Evolutionary conservation across 192 early-diverging fungal genomes (phyloP).

Genomic region (Bifiguratus adelaidae): DNA sequence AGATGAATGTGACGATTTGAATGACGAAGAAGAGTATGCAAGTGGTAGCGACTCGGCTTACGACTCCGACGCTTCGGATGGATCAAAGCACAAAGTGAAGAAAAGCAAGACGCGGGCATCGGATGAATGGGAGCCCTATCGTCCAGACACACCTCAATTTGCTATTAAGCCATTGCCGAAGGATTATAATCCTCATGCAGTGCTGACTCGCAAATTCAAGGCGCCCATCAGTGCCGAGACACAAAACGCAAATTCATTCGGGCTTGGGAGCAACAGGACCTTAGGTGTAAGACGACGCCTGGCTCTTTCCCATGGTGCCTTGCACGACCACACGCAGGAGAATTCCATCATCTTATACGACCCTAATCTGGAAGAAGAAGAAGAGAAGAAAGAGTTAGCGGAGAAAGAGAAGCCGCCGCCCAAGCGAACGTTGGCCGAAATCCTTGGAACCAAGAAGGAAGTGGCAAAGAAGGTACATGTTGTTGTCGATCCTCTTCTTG

Average conservation of each 20-base stretch:
- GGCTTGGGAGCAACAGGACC: constrained; percentile 5
- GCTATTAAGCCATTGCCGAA: constrained; percentile 9
- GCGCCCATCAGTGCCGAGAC: constrained; percentile 1
- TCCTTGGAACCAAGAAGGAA: constrained; percentile 31
- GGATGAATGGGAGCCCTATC: no score
- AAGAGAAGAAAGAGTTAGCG: constrained; percentile 35
- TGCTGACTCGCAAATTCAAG: constrained; percentile 4
- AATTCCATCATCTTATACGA: constrained; percentile 81
- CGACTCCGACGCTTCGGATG: no score
- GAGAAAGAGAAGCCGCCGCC: constrained; percentile 19
- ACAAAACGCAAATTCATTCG: neutral
- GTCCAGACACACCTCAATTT: no score
- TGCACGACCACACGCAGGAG: constrained; percentile 75
- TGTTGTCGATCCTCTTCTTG: constrained; percentile 81
- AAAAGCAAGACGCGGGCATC: no score
- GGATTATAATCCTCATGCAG: constrained; percentile 5
- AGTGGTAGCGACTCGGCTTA: no score
- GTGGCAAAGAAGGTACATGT: constrained; percentile 51
- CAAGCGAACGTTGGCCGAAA: constrained; percentile 38
- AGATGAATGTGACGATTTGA: no score
- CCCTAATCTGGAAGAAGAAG: constrained; percentile 41
- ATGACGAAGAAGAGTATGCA: no score
- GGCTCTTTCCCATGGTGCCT: constrained; percentile 37
- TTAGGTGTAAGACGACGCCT: constrained; percentile 52
- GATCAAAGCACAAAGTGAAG: no score